phyloP scores from a whole-genome alignment of 257 asterid species.

The Asclepias syriaca region DNA sequence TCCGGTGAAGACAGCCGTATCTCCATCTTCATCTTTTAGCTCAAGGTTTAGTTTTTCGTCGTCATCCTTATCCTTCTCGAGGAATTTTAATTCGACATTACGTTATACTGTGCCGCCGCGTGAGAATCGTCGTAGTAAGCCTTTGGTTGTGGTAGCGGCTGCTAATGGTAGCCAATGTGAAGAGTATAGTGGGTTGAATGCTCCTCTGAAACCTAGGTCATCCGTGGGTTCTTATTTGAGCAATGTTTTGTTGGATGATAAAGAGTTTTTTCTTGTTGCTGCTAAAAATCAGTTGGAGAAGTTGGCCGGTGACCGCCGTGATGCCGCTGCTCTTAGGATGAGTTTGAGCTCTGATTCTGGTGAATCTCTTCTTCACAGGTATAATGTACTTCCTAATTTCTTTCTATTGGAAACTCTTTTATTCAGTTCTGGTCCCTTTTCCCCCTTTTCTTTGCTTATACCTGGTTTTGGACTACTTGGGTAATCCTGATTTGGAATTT shows the following conservation, averaged over 20 bases:
- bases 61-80: not conserved
- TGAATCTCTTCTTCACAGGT: conserved; percentile 84
- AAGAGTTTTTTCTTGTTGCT: conserved; percentile 36
- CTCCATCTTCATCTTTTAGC: not conserved
- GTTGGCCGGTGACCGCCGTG: conserved; percentile 46
- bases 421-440: not conserved
- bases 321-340: conserved; percentile 55
- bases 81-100: conserved; percentile 19
- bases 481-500: too few relatives aligned
- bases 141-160: conserved; percentile 28
- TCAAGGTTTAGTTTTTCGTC: not conserved
- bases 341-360: conserved; percentile 55
- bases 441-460: too few relatives aligned
- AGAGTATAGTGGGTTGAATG: conserved; percentile 44
- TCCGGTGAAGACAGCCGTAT: conserved; percentile 1
- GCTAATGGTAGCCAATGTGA: conserved; percentile 36
- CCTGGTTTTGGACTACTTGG: too few relatives aligned
- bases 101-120: not conserved
- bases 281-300: conserved; percentile 53
- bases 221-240: conserved; percentile 55
- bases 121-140: conserved; percentile 11
- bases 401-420: not conserved
- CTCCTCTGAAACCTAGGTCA: conserved; percentile 74
- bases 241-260: conserved; percentile 56
- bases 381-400: not conserved